phyloP scores from a whole-genome alignment of 2,329 filamentous ascomycete genomes.

The Neurospora sp. region DNA sequence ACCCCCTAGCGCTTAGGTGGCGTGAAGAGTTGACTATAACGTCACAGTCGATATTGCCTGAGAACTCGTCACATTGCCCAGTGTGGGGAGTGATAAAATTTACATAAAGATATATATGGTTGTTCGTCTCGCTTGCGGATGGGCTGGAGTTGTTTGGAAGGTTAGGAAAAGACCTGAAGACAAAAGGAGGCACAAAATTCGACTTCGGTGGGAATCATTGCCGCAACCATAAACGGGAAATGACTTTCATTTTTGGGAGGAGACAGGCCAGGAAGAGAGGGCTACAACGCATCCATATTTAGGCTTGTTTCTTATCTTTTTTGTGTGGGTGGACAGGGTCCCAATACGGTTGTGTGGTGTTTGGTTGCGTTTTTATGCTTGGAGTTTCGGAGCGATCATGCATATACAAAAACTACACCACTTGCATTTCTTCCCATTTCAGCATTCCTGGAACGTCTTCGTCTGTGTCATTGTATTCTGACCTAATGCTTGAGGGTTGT shows the following conservation, averaged over 20 bases:
- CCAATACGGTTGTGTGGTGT: not conserved
- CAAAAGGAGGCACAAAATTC: not conserved
- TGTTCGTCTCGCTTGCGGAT: not conserved
- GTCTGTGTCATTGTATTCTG: not conserved
- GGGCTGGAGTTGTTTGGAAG: not conserved
- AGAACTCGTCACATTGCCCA: not conserved
- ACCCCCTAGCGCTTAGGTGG: constrained; percentile 38
- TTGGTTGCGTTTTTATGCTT: not conserved
- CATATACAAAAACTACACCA: not conserved
- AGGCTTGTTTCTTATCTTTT: not conserved
- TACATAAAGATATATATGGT: not conserved
- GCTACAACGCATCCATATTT: not conserved
- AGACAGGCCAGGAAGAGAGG: not conserved
- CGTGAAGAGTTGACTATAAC: not conserved
- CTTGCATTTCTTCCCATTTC: not conserved
- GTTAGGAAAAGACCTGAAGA: not conserved
- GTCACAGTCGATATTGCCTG: not conserved
- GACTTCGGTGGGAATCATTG: not conserved
- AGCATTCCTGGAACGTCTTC: not conserved
- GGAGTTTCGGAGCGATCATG: not conserved
- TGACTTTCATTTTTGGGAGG: not conserved
- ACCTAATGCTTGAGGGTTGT: not conserved
- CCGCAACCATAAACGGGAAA: not conserved
- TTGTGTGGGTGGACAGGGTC: not conserved
- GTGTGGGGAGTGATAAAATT: not conserved